Base-by-base conservation (phyloP, 2,329 filamentous ascomycete species). In the Byssothecium circinans region DNA sequence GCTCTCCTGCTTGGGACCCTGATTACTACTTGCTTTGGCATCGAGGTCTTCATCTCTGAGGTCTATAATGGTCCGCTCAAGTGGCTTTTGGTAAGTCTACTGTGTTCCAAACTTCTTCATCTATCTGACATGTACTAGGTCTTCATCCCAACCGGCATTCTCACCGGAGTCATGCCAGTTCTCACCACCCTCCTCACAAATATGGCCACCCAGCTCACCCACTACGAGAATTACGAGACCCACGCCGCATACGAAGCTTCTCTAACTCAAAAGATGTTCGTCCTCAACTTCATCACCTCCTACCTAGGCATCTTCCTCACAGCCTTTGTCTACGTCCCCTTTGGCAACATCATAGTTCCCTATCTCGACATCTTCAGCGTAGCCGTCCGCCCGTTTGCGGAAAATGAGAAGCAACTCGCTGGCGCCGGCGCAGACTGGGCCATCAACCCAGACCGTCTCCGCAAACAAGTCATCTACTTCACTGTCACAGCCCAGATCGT, bases 41-140 rank as follows among this genome's bases (percentile, higher is more conserved):
- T 96, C 52, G 94, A 99, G 68, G 89, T 97, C 25, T 96, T 97
- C 74, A 89, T 99, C 57, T 91, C 88, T 0, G 91, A 99, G 71
- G 85, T 97, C 14, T 97, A 99, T 70, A 82, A 85, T 50, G 94
- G 94, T 0, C 90, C 91, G 0, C 84, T 95, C 54, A 95, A 97
- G 74, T 81, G 82, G 17, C 86, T 95, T 50, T 70, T 99, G 58
- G 90, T 91, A 70, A 69, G 84, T 71, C 11, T n/a, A 17, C 6
- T n/a, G 6, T 18, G 20, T 34, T 19, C 15, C 1, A 19, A 27
- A 11, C 30, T 18, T n/a, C 5, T 27, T 15, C 2, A 19, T 35
- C n/a, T n/a, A 27, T 29, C 41, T 51, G 34, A 60, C 12, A 18
- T 18, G 4, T 19, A 11, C 32, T 58, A 91, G 88, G 82, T 87